Base-by-base conservation (phyloP, 352 stramenopile genomes). In the Phytophthora podocarpi region DNA sequence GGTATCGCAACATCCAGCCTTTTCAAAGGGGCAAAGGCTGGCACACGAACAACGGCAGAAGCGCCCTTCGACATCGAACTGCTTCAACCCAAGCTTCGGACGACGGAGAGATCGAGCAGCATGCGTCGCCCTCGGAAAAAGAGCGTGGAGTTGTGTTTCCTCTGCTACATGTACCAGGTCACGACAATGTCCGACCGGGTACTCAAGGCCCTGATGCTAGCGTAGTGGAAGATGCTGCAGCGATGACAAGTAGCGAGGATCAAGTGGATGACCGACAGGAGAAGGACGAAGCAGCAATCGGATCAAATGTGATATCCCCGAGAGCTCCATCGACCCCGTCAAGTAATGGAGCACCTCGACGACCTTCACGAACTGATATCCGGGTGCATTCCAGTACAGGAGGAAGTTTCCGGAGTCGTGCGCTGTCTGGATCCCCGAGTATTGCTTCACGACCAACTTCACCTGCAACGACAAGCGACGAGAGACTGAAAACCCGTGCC, bases 1-100 rank as follows among this genome's bases (percentile, higher is more conserved):
- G 82, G 0, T 89, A 89, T 50, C 78, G 80, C 34, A 78, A 89
- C 46, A 76, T 91, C n/a, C 78, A 89, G 39, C 82, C 76, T 8
- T 80, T 91, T 63, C 79, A 87, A 26, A 83, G 80, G 23, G 82
- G 79, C 45, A 69, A 81, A 62, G 78, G 78, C 9, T 91, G 82
- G 80, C 82, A 89, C 55, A 65, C 67, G 45, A 91, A 91, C 26
- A n/a, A n/a, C n/a, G 82, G 82, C 8, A 66, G 67, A 34, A 59
- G n/a, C n/a, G n/a, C 50, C 0, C 32, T 57, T 13, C 16, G 63
- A 21, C 49, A 55, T 39, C 57, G 58, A 32, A 43, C 18, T 16
- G 57, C 40, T 1, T 57, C 46, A 6, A 53, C 49, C 15, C 54
- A 57, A 66, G 30, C 54, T 40, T 59, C 45, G 1, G 30, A 63